A percentile compares a stretch with the other conserved stretches of the same genome.
Conservation (phyloP, 305 asterid genomes). For the Lippia alba region DNA sequence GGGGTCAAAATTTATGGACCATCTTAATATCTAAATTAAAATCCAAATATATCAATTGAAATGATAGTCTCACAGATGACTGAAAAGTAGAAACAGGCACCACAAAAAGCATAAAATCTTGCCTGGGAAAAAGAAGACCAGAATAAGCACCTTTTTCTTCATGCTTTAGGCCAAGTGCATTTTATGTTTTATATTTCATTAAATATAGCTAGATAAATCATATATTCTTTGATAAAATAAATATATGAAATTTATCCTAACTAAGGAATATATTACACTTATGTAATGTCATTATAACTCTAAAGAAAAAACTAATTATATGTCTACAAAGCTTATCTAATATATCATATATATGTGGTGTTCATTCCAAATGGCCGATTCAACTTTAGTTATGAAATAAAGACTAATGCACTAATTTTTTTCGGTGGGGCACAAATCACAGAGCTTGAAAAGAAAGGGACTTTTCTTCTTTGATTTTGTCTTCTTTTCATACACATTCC, state of each 20-base stretch:
- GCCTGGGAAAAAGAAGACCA: constrained; percentile 34
- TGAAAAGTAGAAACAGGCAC: constrained; percentile 23
- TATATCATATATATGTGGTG: not conserved
- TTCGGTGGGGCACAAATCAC: not conserved
- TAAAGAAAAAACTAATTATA: too few species aligned
- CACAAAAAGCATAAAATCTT: constrained; percentile 33
- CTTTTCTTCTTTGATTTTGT: not conserved
- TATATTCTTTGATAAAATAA: too few species aligned
- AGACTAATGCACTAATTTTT: constrained; percentile 12
- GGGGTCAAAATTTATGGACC: too few species aligned
- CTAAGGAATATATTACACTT: too few species aligned
- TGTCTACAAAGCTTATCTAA: not conserved
- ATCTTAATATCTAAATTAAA: too few species aligned
- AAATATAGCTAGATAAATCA: too few species aligned
- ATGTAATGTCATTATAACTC: too few species aligned
- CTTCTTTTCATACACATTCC: not conserved
- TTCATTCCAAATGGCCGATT: constrained; percentile 4
- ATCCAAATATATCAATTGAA: too few species aligned
- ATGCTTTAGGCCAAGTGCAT: too few species aligned
- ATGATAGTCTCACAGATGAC: not conserved
- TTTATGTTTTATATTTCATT: too few species aligned
- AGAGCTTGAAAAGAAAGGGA: not conserved
- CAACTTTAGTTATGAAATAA: constrained; percentile 17
- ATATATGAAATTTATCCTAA: too few species aligned
- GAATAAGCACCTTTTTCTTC: constrained; percentile 25